Base-by-base conservation (phyloP, 1,284 basidiomycete species). In the Nidula niveotomentosa region DNA sequence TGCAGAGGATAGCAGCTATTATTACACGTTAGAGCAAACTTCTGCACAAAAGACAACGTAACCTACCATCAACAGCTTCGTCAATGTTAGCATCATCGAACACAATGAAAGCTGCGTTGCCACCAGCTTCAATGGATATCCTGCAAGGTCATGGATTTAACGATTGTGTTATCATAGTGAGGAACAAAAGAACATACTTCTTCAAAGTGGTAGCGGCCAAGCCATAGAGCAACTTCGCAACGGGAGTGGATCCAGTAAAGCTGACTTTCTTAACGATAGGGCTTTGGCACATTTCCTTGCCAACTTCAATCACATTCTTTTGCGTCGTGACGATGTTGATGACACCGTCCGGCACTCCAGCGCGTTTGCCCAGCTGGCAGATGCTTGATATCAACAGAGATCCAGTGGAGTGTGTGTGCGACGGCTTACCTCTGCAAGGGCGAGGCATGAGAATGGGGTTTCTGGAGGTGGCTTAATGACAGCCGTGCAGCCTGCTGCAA, bases 401-500 rank as follows among this genome's bases (percentile, higher is more conserved):
- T 53, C 36, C 48, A 35, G 6, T 3, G 17, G 17, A 6, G 33
- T 56, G 33, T 48, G 48, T 45, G n/a, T 17, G 43, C n/a, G 30
- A 39, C 41, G 50, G 60, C 71, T 43, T 64, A 89, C 90, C 74
- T 96, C 92, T 6, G 84, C 87, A 13, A 97, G 76, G 3, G 96
- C 97, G 17, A 99, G 83, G 13, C 90, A 88, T 37, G 94, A 95
- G 74, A 93, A 97, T 0, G 97, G 97, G 0, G 97, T 96, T 74
- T 99, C 96, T 1, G 95, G 85, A 1, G 97, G 90, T 2, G 96
- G 95, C 69, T 99, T 99, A 72, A 98, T 87, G 53, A 99, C 96
- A 1, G 88, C 83, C 0, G 96, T 98, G 71, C 97, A 99, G 23
- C 97, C 97, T 13, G 95, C 95, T 8, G 95, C 93, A 13, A 99